phyloP scores from a whole-genome alignment of 2,329 filamentous ascomycete species.

The Sporothrix dimorphospora region DNA sequence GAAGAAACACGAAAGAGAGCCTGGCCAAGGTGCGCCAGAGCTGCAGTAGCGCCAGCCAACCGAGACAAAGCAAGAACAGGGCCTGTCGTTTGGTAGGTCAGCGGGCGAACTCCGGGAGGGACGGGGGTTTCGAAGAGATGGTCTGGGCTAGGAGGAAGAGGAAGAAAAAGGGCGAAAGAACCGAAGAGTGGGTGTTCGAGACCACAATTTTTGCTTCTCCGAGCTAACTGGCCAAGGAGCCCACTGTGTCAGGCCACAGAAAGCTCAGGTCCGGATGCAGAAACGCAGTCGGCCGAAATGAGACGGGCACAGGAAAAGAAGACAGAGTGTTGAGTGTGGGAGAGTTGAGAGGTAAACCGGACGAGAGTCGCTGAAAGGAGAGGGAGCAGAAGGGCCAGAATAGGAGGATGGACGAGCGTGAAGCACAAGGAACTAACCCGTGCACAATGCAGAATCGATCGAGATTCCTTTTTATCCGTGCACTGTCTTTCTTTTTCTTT shows the following conservation, averaged over 20 bases:
- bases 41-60: neutral
- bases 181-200: neutral
- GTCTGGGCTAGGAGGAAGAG: neutral
- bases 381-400: neutral
- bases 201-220: neutral
- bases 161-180: neutral
- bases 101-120: neutral
- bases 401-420: neutral
- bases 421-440: neutral
- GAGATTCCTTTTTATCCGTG: conserved; percentile 10
- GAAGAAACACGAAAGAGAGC: neutral
- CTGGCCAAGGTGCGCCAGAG: neutral
- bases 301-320: neutral
- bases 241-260: conserved; percentile 6
- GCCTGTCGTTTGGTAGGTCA: neutral
- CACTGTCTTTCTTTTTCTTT: neutral
- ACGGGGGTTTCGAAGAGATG: neutral
- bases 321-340: no score
- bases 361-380: neutral
- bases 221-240: neutral
- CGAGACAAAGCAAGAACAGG: neutral
- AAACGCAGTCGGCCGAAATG: conserved; percentile 4
- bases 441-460: conserved; percentile 10
- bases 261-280: neutral
- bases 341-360: neutral